phyloP scores from a whole-genome alignment of 345 rosid species.

The Linum usitatissimum region DNA sequence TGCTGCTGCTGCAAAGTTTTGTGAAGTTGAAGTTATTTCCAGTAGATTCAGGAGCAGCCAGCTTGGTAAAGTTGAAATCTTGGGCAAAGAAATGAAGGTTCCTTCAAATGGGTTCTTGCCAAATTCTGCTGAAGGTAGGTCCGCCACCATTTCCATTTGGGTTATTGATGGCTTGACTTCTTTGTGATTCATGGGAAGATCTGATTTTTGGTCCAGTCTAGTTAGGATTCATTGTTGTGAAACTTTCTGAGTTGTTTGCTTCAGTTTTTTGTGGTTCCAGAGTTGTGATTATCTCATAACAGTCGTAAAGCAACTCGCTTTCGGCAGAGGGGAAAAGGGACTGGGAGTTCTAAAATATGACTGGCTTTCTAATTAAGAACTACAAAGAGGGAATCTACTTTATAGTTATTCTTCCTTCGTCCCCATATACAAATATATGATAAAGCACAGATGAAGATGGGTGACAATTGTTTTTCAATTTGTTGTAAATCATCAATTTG shows the following conservation, averaged over 20 bases:
- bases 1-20: neutral
- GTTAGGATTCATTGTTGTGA: too few species aligned
- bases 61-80: neutral
- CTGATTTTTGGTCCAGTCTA: neutral
- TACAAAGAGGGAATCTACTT: too few species aligned
- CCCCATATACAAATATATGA: too few species aligned
- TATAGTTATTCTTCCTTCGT: too few species aligned
- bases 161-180: slow-evolving; percentile 6
- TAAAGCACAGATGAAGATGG: too few species aligned
- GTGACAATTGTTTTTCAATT: neutral
- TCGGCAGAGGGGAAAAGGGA: too few species aligned
- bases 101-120: slow-evolving; percentile 67
- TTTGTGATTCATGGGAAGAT: too few species aligned
- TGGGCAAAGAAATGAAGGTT: slow-evolving; percentile 54
- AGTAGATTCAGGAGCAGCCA: neutral
- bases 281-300: neutral
- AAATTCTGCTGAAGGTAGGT: slow-evolving; percentile 62
- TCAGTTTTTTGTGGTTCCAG: neutral
- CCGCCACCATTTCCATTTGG: slow-evolving; percentile 7
- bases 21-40: neutral
- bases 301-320: neutral
- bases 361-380: too few species aligned
- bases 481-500: neutral
- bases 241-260: neutral
- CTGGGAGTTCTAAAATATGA: too few species aligned